Evolutionary conservation across 2,329 filamentous ascomycete genomes (phyloP), one percentile per base, ranked within the genome.

Genomic region (Colletotrichum echinochloae): DNA sequence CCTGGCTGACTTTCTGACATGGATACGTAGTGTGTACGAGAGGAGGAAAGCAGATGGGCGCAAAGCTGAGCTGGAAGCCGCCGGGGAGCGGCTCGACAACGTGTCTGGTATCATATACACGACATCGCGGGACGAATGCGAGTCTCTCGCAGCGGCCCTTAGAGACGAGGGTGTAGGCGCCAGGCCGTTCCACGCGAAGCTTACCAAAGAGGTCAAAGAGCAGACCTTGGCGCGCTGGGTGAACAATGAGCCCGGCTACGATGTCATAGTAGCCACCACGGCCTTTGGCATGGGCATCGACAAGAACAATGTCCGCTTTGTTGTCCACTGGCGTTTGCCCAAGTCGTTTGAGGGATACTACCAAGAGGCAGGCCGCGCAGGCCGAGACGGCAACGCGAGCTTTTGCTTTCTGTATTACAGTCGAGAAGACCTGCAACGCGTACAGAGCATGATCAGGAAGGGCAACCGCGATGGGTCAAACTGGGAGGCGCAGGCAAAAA

Each of bases 271-370:
- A 35, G 95, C 95, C 1, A 98, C 95, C 0, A 98, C 94, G 1
- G 95, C 95, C 0, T 98, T 98, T 76, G 95, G 95, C 2, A 98
- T 98, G 95, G 95, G 95, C 33, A 98, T 98, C 73, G 95, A 98
- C 80, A 98, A 98, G 80, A 90, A 96, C 62, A 92, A 97, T 75
- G 95, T 98, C 14, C 92, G 95, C 3, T 98, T 98, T 76, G 95
- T 98, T 1, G 90, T 96, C 1, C 95, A 98, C 81, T 98, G 95
- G 94, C 92, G 94, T 70, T 87, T 97, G 12, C 94, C 95, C 12
- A 97, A 97, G 78, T 96, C 92, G 3, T 97, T 98, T 78, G 95
- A 98, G 79, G 94, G 95, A 1, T 98, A 96, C 78, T 97, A 98
- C 76, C 95, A 98, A 81, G 95, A 98, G 85, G 95, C 94, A 2